These are phyloP conservation scores for Pichia eremophila DNA, from an alignment of 805 yeast genomes.

Conservation along the genomic window DNA sequence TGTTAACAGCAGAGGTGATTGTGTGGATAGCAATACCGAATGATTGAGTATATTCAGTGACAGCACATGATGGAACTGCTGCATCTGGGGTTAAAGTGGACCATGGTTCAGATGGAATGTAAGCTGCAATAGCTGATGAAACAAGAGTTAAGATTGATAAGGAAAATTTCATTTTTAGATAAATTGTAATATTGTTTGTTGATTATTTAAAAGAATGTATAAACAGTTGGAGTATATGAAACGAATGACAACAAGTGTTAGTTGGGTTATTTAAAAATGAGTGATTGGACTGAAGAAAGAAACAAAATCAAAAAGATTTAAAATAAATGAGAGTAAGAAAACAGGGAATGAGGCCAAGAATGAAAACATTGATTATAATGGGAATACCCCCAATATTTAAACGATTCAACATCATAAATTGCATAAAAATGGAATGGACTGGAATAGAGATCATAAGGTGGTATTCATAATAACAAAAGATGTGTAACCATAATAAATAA, in stretches of 20 bases:
- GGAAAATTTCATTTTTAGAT: conserved; percentile 9
- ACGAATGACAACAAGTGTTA: background rate
- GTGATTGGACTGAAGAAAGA: background rate
- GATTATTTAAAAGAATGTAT: background rate
- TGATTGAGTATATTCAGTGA: conserved; percentile 43
- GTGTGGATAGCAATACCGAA: conserved; percentile 69
- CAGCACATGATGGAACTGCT: conserved; percentile 37
- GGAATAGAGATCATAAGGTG: too few species aligned
- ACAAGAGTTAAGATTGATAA: conserved; percentile 32
- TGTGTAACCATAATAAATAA: background rate
- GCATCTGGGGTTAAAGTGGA: conserved; percentile 56
- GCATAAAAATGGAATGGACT: too few species aligned
- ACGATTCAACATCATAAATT: too few species aligned
- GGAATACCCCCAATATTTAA: too few species aligned
- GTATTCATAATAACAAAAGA: too few species aligned
- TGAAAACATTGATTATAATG: too few species aligned
- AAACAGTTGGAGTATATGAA: background rate
- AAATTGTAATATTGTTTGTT: too few species aligned
- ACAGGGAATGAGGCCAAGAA: background rate
- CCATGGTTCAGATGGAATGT: conserved; percentile 61
- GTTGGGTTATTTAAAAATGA: too few species aligned
- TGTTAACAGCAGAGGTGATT: conserved; percentile 29
- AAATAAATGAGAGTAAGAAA: background rate
- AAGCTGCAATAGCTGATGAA: conserved; percentile 47
- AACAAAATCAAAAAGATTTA: background rate